Evolutionary conservation across 345 rosid species (phyloP).

Genomic region (Euclidium syriacum): DNA sequence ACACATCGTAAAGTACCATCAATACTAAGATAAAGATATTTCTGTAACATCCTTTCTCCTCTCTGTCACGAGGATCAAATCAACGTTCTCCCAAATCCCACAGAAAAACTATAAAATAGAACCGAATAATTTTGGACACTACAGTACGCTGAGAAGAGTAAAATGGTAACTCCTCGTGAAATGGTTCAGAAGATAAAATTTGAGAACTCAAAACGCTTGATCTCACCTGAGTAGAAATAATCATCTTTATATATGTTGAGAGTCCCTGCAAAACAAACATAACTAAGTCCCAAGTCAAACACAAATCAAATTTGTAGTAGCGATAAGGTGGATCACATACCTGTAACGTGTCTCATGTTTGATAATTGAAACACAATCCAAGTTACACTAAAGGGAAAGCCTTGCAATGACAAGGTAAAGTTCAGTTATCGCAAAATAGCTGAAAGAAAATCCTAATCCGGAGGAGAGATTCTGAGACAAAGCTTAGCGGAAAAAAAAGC

Average conservation of each 20-base stretch:
- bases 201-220: background rate
- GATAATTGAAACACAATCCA: slow-evolving; percentile 80
- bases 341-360: slow-evolving; percentile 97
- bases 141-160: no score
- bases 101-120: no score
- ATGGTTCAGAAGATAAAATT: background rate
- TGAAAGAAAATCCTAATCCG: background rate
- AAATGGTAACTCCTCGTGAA: no score
- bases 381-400: slow-evolving; percentile 85
- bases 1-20: background rate
- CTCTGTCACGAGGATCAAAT: background rate
- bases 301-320: background rate
- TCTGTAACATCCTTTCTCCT: background rate
- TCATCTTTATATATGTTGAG: slow-evolving; percentile 85
- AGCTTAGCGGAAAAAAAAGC: background rate
- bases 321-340: slow-evolving; percentile 29
- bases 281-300: background rate
- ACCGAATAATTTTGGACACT: no score
- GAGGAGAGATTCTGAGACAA: background rate
- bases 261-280: slow-evolving; percentile 49
- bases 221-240: slow-evolving; percentile 93
- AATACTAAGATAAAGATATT: background rate
- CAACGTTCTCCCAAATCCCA: background rate
- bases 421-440: background rate
- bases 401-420: slow-evolving; percentile 39